Evolutionary conservation across 2,329 filamentous ascomycete genomes (phyloP), one percentile per base, ranked within the genome.

Genomic region (Fusarium sarcochroum): DNA sequence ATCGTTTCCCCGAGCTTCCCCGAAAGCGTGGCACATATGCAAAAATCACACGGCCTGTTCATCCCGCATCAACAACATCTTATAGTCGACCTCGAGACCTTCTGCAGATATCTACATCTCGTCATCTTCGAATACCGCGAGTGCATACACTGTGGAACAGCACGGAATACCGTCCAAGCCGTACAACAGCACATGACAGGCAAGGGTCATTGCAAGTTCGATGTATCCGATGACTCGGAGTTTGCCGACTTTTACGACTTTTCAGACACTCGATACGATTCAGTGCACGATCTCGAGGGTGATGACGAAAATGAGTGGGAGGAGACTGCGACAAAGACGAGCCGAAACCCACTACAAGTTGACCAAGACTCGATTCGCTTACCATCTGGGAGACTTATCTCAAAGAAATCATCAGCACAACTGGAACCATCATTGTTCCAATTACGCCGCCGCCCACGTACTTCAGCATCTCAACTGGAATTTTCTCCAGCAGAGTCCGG

Each of bases 191-290:
- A 63, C 2, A 63, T 63, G 50, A 35, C 17, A 5, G 50, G 60
- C 0, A 63, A 63, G n/a, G 60, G 60, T 0, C 60, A 63, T 4
- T 63, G 60, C 37, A 63, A 63, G 11, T 63, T 63, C 4, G 60
- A 63, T 6, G 11, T 63, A 2, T 35, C 50, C 0, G 50, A 58
- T 2, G 32, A 21, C 1, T 58, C 60, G 2, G 60, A 63, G 1
- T 63, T 63, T 8, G 50, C 44, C 21, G 60, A 63, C 2, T 63
- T 63, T 9, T 63, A 63, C 14, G 32, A 63, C 13, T 63, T 63
- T 6, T 45, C 38, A 1, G 18, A 17, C 5, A 6, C 14, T 4
- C 42, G 25, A 2, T 0, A 21, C 5, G 20, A 34, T 1, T 1
- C 14, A 2, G 13, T 14, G 1, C 14, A 41, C 2, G 6, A 23